phyloP scores from a whole-genome alignment of 1,284 basidiomycete genomes.

The Takashimella tepidaria region DNA sequence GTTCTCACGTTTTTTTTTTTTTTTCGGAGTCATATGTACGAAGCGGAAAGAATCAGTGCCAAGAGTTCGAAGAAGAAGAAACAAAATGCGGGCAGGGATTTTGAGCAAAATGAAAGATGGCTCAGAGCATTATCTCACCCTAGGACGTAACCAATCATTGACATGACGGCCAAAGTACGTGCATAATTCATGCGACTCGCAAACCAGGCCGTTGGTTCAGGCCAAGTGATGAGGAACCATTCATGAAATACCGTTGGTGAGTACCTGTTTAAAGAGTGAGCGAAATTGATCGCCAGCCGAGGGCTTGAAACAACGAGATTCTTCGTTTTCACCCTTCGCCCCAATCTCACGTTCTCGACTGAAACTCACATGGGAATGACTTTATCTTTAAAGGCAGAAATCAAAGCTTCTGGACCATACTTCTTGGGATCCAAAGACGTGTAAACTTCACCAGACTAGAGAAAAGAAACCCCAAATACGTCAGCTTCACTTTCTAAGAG shows the following conservation, averaged over 20 bases:
- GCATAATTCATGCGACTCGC: slow-evolving; percentile 79
- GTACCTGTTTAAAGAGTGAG: slow-evolving; percentile 51
- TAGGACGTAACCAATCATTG: slow-evolving; percentile 96
- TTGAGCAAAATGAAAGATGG: neutral
- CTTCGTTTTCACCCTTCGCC: too few relatives aligned
- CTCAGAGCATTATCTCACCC: slow-evolving; percentile 57
- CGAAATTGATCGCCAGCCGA: too few relatives aligned
- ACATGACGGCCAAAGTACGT: slow-evolving; percentile 93
- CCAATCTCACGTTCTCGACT: too few relatives aligned
- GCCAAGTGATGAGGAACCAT: slow-evolving; percentile 96
- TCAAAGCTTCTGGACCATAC: slow-evolving; percentile 54
- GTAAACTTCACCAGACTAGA: slow-evolving; percentile 51
- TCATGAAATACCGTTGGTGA: slow-evolving; percentile 83
- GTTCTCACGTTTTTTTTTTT: too few relatives aligned
- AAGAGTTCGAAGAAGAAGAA: too few relatives aligned
- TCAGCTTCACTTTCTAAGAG: neutral
- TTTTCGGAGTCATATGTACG: too few relatives aligned
- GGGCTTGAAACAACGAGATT: too few relatives aligned
- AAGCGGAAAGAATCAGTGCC: too few relatives aligned
- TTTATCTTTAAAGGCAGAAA: slow-evolving; percentile 57
- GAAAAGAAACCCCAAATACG: too few relatives aligned
- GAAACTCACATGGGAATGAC: slow-evolving; percentile 60
- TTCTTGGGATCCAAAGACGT: slow-evolving; percentile 55
- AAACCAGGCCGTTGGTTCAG: slow-evolving; percentile 93
- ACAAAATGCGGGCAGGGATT: too few relatives aligned